Conservation (phyloP, 441 rosid genomes). For the Metrosideros polymorpha region DNA sequence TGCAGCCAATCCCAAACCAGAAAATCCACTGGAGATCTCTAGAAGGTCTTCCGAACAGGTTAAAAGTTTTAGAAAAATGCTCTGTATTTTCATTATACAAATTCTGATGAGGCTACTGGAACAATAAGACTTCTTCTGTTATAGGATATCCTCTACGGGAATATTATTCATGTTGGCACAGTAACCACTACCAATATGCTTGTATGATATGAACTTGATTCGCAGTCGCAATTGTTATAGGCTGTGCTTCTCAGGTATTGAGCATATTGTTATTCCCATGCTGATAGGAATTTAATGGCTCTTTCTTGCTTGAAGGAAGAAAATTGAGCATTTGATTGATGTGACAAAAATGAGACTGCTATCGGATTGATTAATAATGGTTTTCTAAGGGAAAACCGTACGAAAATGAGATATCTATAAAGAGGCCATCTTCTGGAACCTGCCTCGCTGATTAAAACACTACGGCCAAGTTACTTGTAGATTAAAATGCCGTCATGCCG, state of each 20-base stretch:
- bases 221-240: not conserved
- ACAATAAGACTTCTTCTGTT: not conserved
- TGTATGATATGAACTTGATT: not conserved
- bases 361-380: not conserved
- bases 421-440: not conserved
- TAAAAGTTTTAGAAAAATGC: not conserved
- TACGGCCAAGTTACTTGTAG: not conserved
- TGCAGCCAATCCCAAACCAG: conserved; percentile 83
- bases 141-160: not conserved
- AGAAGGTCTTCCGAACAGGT: conserved; percentile 92
- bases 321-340: not conserved
- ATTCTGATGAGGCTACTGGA: not conserved
- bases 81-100: not conserved
- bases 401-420: not conserved
- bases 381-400: not conserved
- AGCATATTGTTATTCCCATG: not conserved
- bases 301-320: not conserved
- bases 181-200: not conserved
- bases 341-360: not conserved
- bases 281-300: not conserved
- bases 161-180: not conserved
- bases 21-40: conserved; percentile 95
- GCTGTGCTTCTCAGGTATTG: not conserved
- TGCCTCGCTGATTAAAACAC: not conserved
- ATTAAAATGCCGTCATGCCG: not conserved